These are phyloP conservation scores for Phytophthora cactorum DNA, from an alignment of 352 stramenopile genomes.

Conservation along the genomic window DNA sequence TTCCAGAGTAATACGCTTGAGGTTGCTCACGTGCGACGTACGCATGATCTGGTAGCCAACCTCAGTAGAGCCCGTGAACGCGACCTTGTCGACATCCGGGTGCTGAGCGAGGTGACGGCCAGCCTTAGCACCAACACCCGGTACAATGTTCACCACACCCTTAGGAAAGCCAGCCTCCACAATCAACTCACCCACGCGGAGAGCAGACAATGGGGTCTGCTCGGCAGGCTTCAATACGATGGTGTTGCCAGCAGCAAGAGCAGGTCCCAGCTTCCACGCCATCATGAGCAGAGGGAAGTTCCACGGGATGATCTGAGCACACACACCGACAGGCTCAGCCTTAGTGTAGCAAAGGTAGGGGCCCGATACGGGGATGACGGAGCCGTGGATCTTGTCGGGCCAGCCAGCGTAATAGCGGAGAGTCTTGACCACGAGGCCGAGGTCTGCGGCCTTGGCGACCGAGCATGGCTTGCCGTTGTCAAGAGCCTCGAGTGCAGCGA, in stretches of 20 bases:
- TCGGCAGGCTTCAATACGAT: conserved; percentile 95
- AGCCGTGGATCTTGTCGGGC: conserved; percentile 80
- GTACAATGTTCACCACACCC: conserved; percentile 87
- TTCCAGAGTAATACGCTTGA: too few species aligned
- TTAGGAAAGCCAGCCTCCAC: conserved; percentile 74
- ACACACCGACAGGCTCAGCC: conserved; percentile 85
- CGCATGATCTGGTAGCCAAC: conserved; percentile 69
- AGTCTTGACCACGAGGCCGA: conserved; percentile 77
- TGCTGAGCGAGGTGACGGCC: conserved; percentile 47
- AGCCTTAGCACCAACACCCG: conserved; percentile 49
- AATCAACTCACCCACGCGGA: conserved; percentile 87
- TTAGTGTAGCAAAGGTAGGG: conserved; percentile 69
- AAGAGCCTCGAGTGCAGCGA: conserved; percentile 88
- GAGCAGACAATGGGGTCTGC: conserved; percentile 92
- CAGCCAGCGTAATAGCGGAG: conserved; percentile 95
- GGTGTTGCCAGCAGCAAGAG: conserved; percentile 91
- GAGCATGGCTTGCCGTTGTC: conserved; percentile 94
- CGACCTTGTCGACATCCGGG: conserved; percentile 77
- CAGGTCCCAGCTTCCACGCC: conserved; percentile 91
- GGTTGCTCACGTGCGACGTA: too few species aligned
- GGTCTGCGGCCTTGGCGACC: conserved; percentile 85
- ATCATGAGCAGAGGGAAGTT: conserved; percentile 96
- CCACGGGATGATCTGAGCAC: conserved; percentile 53
- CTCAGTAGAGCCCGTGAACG: conserved; percentile 74
- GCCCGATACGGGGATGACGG: conserved; percentile 62